phyloP scores from a whole-genome alignment of 225 moss, liverwort and hornwort genomes.

The Asterella californica region DNA sequence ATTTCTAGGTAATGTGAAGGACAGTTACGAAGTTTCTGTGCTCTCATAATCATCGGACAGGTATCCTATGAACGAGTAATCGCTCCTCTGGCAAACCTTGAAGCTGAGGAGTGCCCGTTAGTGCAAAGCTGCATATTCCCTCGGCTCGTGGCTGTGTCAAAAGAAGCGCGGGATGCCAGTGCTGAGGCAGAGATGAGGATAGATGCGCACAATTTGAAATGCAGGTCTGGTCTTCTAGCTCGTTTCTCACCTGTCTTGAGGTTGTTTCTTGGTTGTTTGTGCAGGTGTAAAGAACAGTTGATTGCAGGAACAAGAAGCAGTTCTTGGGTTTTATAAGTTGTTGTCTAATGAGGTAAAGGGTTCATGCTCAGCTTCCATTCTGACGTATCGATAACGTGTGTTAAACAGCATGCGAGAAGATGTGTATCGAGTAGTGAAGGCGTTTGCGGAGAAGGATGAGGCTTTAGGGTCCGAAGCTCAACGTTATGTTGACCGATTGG shows the following conservation, averaged over 20 bases:
- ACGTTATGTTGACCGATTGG: constrained; percentile 85
- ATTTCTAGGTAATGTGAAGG: not conserved
- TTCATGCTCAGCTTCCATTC: no score
- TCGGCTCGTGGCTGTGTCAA: constrained; percentile 74
- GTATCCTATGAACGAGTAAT: constrained; percentile 82
- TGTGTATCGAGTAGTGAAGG: constrained; percentile 82
- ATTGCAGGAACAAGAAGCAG: not conserved
- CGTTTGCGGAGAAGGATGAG: constrained; percentile 69
- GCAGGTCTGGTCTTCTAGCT: constrained; percentile 51
- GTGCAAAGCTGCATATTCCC: constrained; percentile 93
- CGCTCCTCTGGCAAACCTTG: constrained; percentile 83
- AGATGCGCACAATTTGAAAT: constrained; percentile 78
- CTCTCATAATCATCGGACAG: constrained; percentile 30
- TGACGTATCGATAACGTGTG: not conserved
- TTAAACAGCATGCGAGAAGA: constrained; percentile 80
- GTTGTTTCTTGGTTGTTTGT: not conserved
- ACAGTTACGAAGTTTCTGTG: not conserved
- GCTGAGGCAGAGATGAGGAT: constrained; percentile 92
- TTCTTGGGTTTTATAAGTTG: not conserved
- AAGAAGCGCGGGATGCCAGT: constrained; percentile 90
- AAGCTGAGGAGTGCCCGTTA: constrained; percentile 74
- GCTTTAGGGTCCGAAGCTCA: constrained; percentile 71
- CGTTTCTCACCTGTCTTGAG: not conserved
- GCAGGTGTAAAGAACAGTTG: not conserved
- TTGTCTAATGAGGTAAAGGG: not conserved